Conservation (phyloP, 768 basidiomycete species). For the Pisolithus microcarpus region DNA sequence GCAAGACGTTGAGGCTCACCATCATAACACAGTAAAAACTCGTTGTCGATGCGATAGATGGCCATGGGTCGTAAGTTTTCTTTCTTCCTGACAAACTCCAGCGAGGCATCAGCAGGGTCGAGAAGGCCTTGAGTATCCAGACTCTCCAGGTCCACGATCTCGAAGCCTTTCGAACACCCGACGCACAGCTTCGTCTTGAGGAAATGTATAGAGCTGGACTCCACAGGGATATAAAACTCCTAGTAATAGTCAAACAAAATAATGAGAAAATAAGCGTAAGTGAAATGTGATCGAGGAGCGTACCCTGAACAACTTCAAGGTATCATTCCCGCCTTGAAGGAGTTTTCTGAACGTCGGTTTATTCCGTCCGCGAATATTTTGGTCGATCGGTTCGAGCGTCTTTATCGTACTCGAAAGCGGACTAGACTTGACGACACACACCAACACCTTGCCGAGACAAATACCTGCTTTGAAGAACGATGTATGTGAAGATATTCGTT, state of each 20-base stretch:
- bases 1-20: conserved; percentile 41
- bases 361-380: conserved; percentile 65
- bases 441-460: conserved; percentile 84
- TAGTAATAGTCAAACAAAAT: conserved; percentile 23
- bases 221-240: conserved; percentile 99
- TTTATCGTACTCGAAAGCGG: conserved; percentile 97
- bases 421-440: conserved; percentile 95
- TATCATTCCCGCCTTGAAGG: conserved; percentile 91
- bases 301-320: conserved; percentile 86
- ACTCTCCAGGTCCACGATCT: conserved; percentile 96
- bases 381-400: conserved; percentile 92
- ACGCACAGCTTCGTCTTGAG: conserved; percentile 96
- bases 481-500: conserved; percentile 91
- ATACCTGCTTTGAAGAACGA: conserved; percentile 97
- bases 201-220: conserved; percentile 94
- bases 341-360: conserved; percentile 95
- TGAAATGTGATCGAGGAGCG: conserved; percentile 7
- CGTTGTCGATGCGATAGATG: conserved; percentile 93
- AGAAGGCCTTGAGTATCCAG: conserved; percentile 94
- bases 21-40: conserved; percentile 96
- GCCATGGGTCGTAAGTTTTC: conserved; percentile 91
- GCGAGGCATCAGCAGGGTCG: conserved; percentile 83
- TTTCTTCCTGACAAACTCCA: conserved; percentile 89
- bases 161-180: conserved; percentile 94
- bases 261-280: not conserved